A percentile compares a stretch with the other conserved stretches of the same genome.
These are phyloP conservation scores for Echria macrotheca DNA, from an alignment of 495 filamentous ascomycete species.

Conservation along the genomic window DNA sequence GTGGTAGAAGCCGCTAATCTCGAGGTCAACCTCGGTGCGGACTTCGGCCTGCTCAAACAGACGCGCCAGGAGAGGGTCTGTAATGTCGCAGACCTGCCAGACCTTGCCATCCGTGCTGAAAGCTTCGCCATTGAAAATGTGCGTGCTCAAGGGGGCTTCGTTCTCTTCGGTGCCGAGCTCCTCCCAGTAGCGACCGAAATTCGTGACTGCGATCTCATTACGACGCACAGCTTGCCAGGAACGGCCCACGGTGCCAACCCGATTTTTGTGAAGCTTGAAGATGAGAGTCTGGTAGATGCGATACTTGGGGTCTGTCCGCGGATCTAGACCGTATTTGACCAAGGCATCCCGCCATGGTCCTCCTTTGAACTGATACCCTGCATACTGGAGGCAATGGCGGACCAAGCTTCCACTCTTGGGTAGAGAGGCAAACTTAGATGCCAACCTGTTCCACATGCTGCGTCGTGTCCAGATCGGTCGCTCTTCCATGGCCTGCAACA, in stretches of 20 bases:
- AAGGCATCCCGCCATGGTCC: slow-evolving; percentile 89
- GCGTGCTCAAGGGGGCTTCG: slow-evolving; percentile 47
- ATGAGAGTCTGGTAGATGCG: slow-evolving; percentile 82
- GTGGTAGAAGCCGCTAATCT: slow-evolving; percentile 73
- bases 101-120: slow-evolving; percentile 71
- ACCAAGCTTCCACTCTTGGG: slow-evolving; percentile 45
- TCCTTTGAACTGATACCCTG: slow-evolving; percentile 81
- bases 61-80: slow-evolving; percentile 60
- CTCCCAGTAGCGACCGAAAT: slow-evolving; percentile 31
- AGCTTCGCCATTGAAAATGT: slow-evolving; percentile 73
- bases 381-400: slow-evolving; percentile 63
- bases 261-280: slow-evolving; percentile 55
- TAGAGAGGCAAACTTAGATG: slow-evolving; percentile 36
- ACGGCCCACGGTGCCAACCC: slow-evolving; percentile 38
- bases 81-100: slow-evolving; percentile 92
- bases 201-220: slow-evolving; percentile 25
- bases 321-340: slow-evolving; percentile 79
- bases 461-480: slow-evolving; percentile 85
- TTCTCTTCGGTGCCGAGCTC: slow-evolving; percentile 32
- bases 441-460: slow-evolving; percentile 63
- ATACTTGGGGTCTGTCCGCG: slow-evolving; percentile 65
- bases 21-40: slow-evolving; percentile 47
- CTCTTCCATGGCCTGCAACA: slow-evolving; percentile 57
- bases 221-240: slow-evolving; percentile 38
- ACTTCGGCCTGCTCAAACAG: slow-evolving; percentile 48